A percentile compares a stretch with the other conserved stretches of the same genome.
Conservation (phyloP, 1,284 basidiomycete species). For the Ceratobasidium papillatum region DNA sequence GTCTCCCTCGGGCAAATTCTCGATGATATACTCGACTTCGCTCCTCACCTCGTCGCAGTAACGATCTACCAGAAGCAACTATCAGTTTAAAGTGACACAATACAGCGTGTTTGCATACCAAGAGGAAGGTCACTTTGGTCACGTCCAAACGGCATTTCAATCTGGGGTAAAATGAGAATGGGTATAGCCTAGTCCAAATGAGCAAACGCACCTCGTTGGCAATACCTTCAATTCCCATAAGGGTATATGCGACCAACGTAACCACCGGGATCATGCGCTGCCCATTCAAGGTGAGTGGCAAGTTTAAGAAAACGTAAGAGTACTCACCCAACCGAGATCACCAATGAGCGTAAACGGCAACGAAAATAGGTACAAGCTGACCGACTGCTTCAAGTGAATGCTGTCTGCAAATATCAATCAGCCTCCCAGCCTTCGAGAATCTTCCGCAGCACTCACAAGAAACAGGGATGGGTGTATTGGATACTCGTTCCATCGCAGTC, state of each 20-base stretch:
- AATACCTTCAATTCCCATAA: slow-evolving; percentile 94
- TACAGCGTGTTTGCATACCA: slow-evolving; percentile 55
- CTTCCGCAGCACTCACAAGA: slow-evolving; percentile 62
- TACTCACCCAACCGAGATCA: slow-evolving; percentile 59
- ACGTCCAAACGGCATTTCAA: slow-evolving; percentile 78
- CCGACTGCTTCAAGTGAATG: slow-evolving; percentile 92
- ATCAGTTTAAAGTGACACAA: not conserved
- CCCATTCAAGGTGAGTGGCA: slow-evolving; percentile 53
- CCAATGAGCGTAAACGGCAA: slow-evolving; percentile 84
- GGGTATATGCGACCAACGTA: slow-evolving; percentile 74
- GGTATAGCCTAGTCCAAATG: not conserved
- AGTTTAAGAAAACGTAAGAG: not conserved
- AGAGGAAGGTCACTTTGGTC: slow-evolving; percentile 65
- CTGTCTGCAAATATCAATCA: slow-evolving; percentile 60
- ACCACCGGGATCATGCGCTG: slow-evolving; percentile 40
- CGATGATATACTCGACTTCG: slow-evolving; percentile 83
- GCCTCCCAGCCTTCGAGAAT: not conserved
- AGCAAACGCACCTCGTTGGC: slow-evolving; percentile 66
- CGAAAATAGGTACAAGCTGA: slow-evolving; percentile 87
- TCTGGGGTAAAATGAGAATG: slow-evolving; percentile 50
- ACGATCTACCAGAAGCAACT: slow-evolving; percentile 62
- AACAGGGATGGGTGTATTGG: slow-evolving; percentile 81
- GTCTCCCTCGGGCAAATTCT: slow-evolving; percentile 75
- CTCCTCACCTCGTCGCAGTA: slow-evolving; percentile 87
- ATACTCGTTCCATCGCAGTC: slow-evolving; percentile 84